These are phyloP conservation scores for Brassica incana DNA, from an alignment of 345 rosid genomes.

Conservation along the genomic window DNA sequence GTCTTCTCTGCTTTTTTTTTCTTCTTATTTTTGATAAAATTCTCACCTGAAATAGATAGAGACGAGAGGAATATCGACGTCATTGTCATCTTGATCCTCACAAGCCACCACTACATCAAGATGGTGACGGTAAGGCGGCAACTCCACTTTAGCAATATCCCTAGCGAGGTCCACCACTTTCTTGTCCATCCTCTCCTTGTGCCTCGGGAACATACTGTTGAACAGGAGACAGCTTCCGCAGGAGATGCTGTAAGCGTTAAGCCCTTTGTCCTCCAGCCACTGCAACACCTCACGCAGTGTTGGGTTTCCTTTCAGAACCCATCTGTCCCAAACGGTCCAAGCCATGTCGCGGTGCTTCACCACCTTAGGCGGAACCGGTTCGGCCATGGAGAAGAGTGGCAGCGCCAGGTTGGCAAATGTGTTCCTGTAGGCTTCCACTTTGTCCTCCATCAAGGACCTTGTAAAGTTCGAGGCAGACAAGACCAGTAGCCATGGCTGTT, in stretches of 20 bases:
- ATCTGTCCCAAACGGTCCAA: conserved; percentile 96
- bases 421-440: conserved; percentile 66
- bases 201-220: conserved; percentile 4
- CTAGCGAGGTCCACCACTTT: conserved; percentile 74
- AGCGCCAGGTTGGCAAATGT: conserved; percentile 73
- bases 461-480: conserved; percentile 73
- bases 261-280: neutral
- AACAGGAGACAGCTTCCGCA: neutral
- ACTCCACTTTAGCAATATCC: conserved; percentile 75
- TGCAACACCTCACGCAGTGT: neutral
- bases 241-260: neutral
- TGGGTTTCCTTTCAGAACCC: conserved; percentile 54
- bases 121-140: conserved; percentile 68
- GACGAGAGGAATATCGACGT: conserved; percentile 47
- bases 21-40: neutral
- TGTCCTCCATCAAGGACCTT: conserved; percentile 64
- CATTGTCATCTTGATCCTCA: conserved; percentile 84
- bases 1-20: neutral
- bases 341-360: conserved; percentile 77
- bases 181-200: conserved; percentile 84
- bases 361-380: conserved; percentile 83
- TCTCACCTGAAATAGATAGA: neutral
- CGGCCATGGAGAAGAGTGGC: conserved; percentile 70
- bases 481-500: conserved; percentile 89
- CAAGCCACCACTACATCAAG: conserved; percentile 82